Conservation (phyloP, 805 yeast genomes). For the Barnettozyma californica region DNA sequence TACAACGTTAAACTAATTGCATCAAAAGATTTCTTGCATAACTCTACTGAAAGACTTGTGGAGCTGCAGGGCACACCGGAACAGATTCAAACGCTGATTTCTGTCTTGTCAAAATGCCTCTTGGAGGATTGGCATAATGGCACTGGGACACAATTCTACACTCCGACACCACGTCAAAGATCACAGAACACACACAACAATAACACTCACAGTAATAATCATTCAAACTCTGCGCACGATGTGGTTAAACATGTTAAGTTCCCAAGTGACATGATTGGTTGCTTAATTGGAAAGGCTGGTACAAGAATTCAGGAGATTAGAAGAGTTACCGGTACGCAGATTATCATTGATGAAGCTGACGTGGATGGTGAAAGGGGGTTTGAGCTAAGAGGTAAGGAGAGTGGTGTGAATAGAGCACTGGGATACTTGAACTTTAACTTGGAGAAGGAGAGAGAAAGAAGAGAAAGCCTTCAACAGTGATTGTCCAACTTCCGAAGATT, state of each 20-base stretch:
- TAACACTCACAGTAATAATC: constrained; percentile 5
- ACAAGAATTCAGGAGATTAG: constrained; percentile 82
- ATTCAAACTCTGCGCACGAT: constrained; percentile 17
- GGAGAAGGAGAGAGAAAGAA: constrained; percentile 53
- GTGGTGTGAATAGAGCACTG: constrained; percentile 52
- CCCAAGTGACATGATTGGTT: constrained; percentile 83
- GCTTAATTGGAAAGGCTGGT: constrained; percentile 83
- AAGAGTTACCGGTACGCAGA: constrained; percentile 70
- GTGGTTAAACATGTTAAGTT: constrained; percentile 45
- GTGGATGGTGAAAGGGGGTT: constrained; percentile 62
- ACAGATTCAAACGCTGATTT: constrained; percentile 50
- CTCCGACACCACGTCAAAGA: constrained; percentile 35
- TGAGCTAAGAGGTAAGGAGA: constrained; percentile 55
- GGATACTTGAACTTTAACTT: constrained; percentile 50
- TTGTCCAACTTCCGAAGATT: background rate
- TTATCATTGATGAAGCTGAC: constrained; percentile 67
- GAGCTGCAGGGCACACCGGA: constrained; percentile 80
- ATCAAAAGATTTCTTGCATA: constrained; percentile 74
- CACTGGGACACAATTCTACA: constrained; percentile 58
- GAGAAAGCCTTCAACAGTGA: constrained; percentile 25
- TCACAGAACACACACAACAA: constrained; percentile 5
- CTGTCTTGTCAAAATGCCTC: constrained; percentile 61
- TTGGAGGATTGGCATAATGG: constrained; percentile 69
- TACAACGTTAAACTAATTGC: constrained; percentile 79
- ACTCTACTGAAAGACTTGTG: constrained; percentile 79